Evolutionary conservation across 495 filamentous ascomycete species (phyloP), one percentile per base, ranked within the genome.

Genomic region (Apiosordaria backusii): DNA sequence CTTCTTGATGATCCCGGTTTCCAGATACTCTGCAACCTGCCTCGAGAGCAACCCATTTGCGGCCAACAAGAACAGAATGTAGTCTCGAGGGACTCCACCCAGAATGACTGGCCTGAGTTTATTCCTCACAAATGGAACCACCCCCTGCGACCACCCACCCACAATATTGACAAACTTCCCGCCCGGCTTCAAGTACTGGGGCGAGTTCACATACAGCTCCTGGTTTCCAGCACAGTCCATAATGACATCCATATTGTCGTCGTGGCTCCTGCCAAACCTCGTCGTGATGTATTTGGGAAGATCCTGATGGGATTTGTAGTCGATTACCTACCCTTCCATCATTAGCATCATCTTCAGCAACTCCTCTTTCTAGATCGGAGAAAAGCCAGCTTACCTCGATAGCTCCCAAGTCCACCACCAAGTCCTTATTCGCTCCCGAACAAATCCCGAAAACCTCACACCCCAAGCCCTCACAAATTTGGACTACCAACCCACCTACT

Each of bases 151-250:
- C 68, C 70, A 67, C 1, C 79, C 70, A 25, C 72, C 66, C 0
- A 75, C 79, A 23, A 81, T 76, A 67, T 70, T 80, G 27, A 80
- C 60, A 63, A 80, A 77, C 61, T 71, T 70, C 2, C 79, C 77
- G 2, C 72, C 66, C 13, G 71, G 29, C 68, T 80, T 78, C 16
- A 81, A 71, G 45, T 79, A 80, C 22, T 52, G 29, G 13, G 76
- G 73, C 10, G 73, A 77, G 35, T 72, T 45, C 1, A 7, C 58
- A 64, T 67, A 81, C 5, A 81, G 69, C 1, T 64, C 58, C 60
- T 79, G 72, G 23, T 68, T 71, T 19, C 79, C 80, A 4, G 72
- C 78, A 35, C 74, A 75, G 58, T 82, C 80, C 16, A 82, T 71
- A 27, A 82, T 66, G 53, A 74, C 72, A 66, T 82, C 79, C 24